A percentile compares a stretch with the other conserved stretches of the same genome.
These are phyloP conservation scores for Endocarpon pusillum DNA, from an alignment of 495 filamentous ascomycete genomes.

Conservation along the genomic window DNA sequence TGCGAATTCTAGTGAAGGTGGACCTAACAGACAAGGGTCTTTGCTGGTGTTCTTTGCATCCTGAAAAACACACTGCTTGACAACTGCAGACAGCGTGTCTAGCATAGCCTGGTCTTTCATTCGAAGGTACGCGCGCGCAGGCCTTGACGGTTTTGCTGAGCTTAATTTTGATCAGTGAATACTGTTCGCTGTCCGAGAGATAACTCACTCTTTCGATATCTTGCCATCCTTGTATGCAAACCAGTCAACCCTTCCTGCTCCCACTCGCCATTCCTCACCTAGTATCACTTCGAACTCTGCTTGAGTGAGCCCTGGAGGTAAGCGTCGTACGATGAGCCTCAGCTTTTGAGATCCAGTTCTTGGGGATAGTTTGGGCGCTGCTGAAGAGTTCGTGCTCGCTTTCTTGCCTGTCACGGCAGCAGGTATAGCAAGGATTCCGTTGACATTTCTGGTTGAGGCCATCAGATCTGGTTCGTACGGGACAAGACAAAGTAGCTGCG, in stretches of 20 bases:
- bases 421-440: constrained; percentile 43
- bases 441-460: no score
- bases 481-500: no score
- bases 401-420: constrained; percentile 41
- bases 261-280: constrained; percentile 69
- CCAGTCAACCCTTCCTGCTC: constrained; percentile 73
- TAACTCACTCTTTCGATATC: constrained; percentile 68
- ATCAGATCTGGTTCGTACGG: no score
- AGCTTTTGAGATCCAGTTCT: constrained; percentile 37
- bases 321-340: constrained; percentile 70
- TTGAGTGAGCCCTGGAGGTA: constrained; percentile 74
- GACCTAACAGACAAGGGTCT: constrained; percentile 50
- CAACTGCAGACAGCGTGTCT: constrained; percentile 41
- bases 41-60: constrained; percentile 56
- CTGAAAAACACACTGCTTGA: constrained; percentile 46
- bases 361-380: constrained; percentile 23
- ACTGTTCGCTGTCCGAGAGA: constrained; percentile 3
- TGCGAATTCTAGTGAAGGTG: constrained; percentile 64
- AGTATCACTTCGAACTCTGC: constrained; percentile 55
- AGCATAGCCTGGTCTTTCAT: constrained; percentile 44
- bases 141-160: constrained; percentile 58
- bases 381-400: constrained; percentile 24
- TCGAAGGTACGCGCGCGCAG: constrained; percentile 64
- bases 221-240: constrained; percentile 63
- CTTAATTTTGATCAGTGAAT: constrained; percentile 24